Percentiles rank a stretch among this genome's conserved stretches.
Conservation (phyloP, 768 basidiomycete genomes). For the Pleurotus salmoneostramineus region DNA sequence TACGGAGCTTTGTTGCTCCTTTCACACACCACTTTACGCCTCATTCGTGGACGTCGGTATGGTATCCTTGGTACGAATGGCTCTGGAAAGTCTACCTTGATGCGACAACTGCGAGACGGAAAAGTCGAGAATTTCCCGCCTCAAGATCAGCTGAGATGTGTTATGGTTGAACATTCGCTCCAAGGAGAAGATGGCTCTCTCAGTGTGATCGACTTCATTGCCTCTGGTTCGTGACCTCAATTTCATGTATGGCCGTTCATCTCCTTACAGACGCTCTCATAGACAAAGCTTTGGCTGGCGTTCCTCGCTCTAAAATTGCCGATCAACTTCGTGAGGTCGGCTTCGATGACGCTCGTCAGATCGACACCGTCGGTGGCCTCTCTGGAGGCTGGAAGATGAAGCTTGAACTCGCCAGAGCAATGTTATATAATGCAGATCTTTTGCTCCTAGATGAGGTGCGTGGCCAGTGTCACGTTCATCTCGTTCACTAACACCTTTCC, state of each 20-base stretch:
- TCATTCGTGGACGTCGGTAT: constrained; percentile 89
- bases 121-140: constrained; percentile 97
- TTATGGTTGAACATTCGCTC: constrained; percentile 97
- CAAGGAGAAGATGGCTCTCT: constrained; percentile 89
- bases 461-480: constrained; percentile 6
- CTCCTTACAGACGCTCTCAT: background rate
- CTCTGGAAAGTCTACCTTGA: constrained; percentile 91
- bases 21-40: constrained; percentile 88
- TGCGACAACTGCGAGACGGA: constrained; percentile 92
- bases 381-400: constrained; percentile 99
- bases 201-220: constrained; percentile 87
- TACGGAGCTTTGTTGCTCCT: constrained; percentile 93
- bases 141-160: constrained; percentile 77
- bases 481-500: constrained; percentile 9
- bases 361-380: constrained; percentile 81
- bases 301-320: constrained; percentile 69
- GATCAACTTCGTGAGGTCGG: constrained; percentile 84
- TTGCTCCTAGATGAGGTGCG: constrained; percentile 80
- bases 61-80: constrained; percentile 97
- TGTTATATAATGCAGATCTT: constrained; percentile 92
- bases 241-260: background rate
- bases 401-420: constrained; percentile 90
- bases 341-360: constrained; percentile 83
- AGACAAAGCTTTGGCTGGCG: constrained; percentile 67
- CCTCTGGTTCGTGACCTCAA: constrained; percentile 52